Evolutionary conservation across 371 early-diverging fungal genomes (phyloP).

Genomic region (Mucor racemosus): DNA sequence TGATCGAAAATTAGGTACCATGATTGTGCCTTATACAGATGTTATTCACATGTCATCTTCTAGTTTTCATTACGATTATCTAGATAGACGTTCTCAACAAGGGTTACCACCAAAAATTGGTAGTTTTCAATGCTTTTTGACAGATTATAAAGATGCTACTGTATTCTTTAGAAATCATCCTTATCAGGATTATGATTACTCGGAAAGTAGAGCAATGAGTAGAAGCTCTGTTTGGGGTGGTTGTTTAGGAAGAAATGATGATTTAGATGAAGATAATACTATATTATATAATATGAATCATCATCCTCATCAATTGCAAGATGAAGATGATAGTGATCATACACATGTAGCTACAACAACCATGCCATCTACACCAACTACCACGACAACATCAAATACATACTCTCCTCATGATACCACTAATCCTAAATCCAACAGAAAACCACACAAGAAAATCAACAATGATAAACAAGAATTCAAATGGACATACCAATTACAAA

Average conservation of each 20-base stretch:
- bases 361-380: neutral
- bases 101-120: conserved; percentile 80
- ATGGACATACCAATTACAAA: conserved; percentile 71
- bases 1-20: conserved; percentile 76
- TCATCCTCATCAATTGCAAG: neutral
- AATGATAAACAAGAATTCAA: conserved; percentile 31
- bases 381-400: neutral
- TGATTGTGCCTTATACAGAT: conserved; percentile 86
- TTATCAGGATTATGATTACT: conserved; percentile 38
- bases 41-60: conserved; percentile 76
- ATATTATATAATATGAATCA: conserved; percentile 3
- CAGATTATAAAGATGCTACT: conserved; percentile 83
- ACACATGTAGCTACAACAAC: conserved; percentile 20
- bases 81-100: conserved; percentile 48
- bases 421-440: neutral
- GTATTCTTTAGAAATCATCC: conserved; percentile 76
- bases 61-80: conserved; percentile 77
- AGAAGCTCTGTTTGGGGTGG: conserved; percentile 42
- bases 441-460: conserved; percentile 5
- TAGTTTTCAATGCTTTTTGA: conserved; percentile 85
- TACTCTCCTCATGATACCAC: neutral
- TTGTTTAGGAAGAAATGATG: conserved; percentile 35
- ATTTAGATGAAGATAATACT: conserved; percentile 19
- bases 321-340: conserved; percentile 23
- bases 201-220: conserved; percentile 1